Evolutionary conservation across 495 filamentous ascomycete species (phyloP).

Genomic region (Pyrenula aspistea): DNA sequence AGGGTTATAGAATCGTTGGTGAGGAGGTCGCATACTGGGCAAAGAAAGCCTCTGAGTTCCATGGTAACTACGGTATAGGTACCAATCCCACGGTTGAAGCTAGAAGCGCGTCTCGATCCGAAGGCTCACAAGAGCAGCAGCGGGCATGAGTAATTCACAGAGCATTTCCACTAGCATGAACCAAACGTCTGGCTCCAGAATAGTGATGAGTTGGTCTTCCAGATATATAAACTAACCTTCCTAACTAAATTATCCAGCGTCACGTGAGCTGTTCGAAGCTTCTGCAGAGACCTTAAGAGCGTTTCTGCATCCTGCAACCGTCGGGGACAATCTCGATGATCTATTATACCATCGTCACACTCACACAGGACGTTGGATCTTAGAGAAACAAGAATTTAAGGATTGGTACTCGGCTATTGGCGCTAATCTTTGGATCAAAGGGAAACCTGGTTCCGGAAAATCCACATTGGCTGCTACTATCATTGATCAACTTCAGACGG

Average conservation of each 20-base stretch:
- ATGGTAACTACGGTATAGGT: neutral
- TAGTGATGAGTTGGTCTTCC: neutral
- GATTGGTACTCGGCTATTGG: slow-evolving; percentile 30
- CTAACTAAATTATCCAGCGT: neutral
- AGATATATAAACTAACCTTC: no score
- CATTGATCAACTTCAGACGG: neutral
- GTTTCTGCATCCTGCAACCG: neutral
- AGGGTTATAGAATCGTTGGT: slow-evolving; percentile 3
- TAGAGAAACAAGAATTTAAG: slow-evolving; percentile 23
- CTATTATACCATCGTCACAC: neutral
- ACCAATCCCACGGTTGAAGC: neutral
- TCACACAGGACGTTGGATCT: slow-evolving; percentile 38
- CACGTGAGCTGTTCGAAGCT: neutral
- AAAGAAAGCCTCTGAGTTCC: neutral
- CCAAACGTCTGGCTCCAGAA: neutral
- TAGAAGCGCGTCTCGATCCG: neutral
- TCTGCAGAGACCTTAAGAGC: neutral
- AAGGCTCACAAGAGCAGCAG: neutral
- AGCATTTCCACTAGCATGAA: neutral
- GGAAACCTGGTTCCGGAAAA: slow-evolving; percentile 34
- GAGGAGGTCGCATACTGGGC: neutral
- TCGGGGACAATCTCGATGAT: neutral
- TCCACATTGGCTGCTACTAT: slow-evolving; percentile 14
- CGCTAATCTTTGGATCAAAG: slow-evolving; percentile 37
- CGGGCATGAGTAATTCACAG: neutral